phyloP scores from a whole-genome alignment of 2,329 filamentous ascomycete genomes.

The Claviceps sorghi region DNA sequence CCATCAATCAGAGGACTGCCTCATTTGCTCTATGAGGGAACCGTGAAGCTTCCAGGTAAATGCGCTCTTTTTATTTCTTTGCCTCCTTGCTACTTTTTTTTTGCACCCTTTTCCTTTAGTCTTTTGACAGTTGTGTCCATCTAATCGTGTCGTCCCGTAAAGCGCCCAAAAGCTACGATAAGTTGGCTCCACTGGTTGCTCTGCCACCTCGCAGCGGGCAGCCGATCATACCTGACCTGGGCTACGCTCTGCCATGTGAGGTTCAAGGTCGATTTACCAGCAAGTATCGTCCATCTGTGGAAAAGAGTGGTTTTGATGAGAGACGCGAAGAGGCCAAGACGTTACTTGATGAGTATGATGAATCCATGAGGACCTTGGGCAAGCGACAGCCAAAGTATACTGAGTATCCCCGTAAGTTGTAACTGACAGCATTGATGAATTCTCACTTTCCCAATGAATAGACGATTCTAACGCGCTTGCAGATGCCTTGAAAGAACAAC shows the following conservation, averaged over 20 bases:
- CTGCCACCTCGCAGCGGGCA: conserved; percentile 24
- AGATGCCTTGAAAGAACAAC: conserved; percentile 31
- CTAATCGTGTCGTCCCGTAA: neutral
- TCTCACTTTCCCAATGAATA: too few relatives aligned
- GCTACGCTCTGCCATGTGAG: conserved; percentile 27
- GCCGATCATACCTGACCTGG: conserved; percentile 24
- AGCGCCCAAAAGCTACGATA: conserved; percentile 30
- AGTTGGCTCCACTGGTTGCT: conserved; percentile 28
- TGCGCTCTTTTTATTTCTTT: neutral
- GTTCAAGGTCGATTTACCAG: conserved; percentile 28
- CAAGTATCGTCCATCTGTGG: conserved; percentile 25
- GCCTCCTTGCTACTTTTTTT: neutral
- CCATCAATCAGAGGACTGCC: conserved; percentile 25
- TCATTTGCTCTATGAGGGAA: conserved; percentile 22
- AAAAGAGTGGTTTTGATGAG: conserved; percentile 27
- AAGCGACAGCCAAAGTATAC: conserved; percentile 31
- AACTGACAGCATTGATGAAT: neutral
- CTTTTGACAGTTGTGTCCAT: neutral
- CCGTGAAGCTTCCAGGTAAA: conserved; percentile 24
- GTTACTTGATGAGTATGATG: conserved; percentile 27
- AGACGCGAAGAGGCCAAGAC: conserved; percentile 25
- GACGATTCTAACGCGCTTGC: neutral
- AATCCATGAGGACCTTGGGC: conserved; percentile 25
- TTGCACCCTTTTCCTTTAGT: neutral
- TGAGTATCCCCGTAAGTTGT: conserved; percentile 26